These are phyloP conservation scores for Ceratobasidium sp. DNA, from an alignment of 1,284 basidiomycete species.

Conservation along the genomic window DNA sequence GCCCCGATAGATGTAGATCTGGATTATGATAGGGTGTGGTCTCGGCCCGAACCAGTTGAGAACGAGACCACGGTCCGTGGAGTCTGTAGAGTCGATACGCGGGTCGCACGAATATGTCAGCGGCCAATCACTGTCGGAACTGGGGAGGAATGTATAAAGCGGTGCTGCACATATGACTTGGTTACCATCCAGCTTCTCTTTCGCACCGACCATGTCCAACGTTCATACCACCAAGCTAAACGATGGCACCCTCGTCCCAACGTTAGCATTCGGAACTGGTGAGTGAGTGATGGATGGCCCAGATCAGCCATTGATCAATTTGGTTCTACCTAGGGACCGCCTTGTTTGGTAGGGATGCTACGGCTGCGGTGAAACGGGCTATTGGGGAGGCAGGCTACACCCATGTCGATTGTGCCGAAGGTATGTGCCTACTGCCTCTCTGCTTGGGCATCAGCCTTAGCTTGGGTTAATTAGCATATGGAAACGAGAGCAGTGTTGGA, in stretches of 20 bases:
- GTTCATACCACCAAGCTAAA: slow-evolving; percentile 34
- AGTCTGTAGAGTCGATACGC: neutral
- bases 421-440: neutral
- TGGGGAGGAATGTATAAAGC: slow-evolving; percentile 27
- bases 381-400: slow-evolving; percentile 47
- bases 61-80: neutral
- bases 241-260: slow-evolving; percentile 39
- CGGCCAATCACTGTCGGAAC: slow-evolving; percentile 19
- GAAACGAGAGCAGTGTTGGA: slow-evolving; percentile 48
- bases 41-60: slow-evolving; percentile 1
- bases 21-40: slow-evolving; percentile 20
- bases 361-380: slow-evolving; percentile 32
- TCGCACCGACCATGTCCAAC: slow-evolving; percentile 24
- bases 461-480: slow-evolving; percentile 44
- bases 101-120: neutral
- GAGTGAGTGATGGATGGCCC: neutral
- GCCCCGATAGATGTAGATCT: slow-evolving; percentile 23
- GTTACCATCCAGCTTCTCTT: neutral
- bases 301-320: slow-evolving; percentile 2
- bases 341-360: slow-evolving; percentile 31
- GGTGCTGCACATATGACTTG: slow-evolving; percentile 18
- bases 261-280: slow-evolving; percentile 40
- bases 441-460: neutral
- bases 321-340: slow-evolving; percentile 22
- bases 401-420: slow-evolving; percentile 51